Evolutionary conservation across 257 asterid species (phyloP).

Genomic region (Leonotis leonurus): DNA sequence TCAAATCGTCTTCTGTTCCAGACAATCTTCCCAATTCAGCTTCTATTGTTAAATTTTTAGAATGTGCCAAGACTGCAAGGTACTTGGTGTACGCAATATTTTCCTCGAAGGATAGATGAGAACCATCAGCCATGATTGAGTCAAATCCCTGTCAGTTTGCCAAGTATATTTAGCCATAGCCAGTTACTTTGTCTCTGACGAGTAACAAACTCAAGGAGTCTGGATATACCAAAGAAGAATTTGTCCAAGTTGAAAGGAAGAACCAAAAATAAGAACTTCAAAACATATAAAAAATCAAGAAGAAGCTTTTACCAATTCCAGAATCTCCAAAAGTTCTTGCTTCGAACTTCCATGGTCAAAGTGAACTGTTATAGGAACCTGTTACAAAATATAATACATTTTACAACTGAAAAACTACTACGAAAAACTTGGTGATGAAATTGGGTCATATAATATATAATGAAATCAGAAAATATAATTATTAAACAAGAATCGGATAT

Average conservation of each 20-base stretch:
- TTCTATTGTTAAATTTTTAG: conserved; percentile 64
- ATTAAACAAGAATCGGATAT: background rate
- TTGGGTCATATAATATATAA: background rate
- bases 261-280: no score
- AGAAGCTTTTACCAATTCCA: conserved; percentile 75
- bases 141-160: conserved; percentile 67
- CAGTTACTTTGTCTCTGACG: background rate
- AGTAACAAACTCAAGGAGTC: background rate
- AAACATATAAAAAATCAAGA: conserved; percentile 11
- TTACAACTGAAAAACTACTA: background rate
- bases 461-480: background rate
- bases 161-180: background rate
- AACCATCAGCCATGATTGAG: conserved; percentile 94
- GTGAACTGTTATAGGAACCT: conserved; percentile 96
- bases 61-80: conserved; percentile 55
- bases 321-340: conserved; percentile 70
- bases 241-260: no score
- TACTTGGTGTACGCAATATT: conserved; percentile 69
- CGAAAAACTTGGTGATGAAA: background rate
- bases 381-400: conserved; percentile 19
- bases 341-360: conserved; percentile 94
- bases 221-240: background rate
- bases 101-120: conserved; percentile 71
- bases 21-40: conserved; percentile 98
- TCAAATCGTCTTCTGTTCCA: conserved; percentile 92